Conservation (phyloP, 192 early-diverging fungal species). For the Radiomyces spectabilis region DNA sequence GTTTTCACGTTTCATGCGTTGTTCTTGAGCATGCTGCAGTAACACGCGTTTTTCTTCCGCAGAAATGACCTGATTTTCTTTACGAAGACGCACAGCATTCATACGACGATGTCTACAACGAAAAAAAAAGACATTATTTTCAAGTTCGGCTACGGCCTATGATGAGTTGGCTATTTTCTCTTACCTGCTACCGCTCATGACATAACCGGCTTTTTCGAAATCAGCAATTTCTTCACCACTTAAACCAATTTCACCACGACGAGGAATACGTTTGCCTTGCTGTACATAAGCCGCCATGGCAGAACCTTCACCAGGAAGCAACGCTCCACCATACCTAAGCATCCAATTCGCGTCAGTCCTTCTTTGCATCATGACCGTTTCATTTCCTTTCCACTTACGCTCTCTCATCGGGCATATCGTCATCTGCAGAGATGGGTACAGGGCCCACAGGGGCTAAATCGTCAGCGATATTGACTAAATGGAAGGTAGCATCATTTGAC, state of each 20-base stretch:
- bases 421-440: slow-evolving; percentile 45
- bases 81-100: slow-evolving; percentile 93
- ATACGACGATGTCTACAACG: slow-evolving; percentile 68
- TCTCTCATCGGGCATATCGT: slow-evolving; percentile 55
- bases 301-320: slow-evolving; percentile 85
- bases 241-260: slow-evolving; percentile 95
- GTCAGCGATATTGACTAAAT: slow-evolving; percentile 46
- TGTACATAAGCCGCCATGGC: slow-evolving; percentile 88
- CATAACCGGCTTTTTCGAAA: slow-evolving; percentile 84
- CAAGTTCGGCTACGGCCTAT: too few species aligned
- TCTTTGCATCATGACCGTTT: background rate
- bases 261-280: slow-evolving; percentile 90
- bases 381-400: slow-evolving; percentile 26
- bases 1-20: slow-evolving; percentile 82
- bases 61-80: slow-evolving; percentile 94
- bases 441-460: slow-evolving; percentile 64
- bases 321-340: slow-evolving; percentile 64
- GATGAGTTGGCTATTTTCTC: background rate
- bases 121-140: background rate
- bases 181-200: slow-evolving; percentile 91
- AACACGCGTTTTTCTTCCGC: slow-evolving; percentile 91
- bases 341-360: background rate
- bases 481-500: background rate
- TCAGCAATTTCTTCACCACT: slow-evolving; percentile 75
- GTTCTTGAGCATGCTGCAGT: slow-evolving; percentile 82